Conservation (phyloP, 208 protist species). For the Crithidia mellificae region DNA sequence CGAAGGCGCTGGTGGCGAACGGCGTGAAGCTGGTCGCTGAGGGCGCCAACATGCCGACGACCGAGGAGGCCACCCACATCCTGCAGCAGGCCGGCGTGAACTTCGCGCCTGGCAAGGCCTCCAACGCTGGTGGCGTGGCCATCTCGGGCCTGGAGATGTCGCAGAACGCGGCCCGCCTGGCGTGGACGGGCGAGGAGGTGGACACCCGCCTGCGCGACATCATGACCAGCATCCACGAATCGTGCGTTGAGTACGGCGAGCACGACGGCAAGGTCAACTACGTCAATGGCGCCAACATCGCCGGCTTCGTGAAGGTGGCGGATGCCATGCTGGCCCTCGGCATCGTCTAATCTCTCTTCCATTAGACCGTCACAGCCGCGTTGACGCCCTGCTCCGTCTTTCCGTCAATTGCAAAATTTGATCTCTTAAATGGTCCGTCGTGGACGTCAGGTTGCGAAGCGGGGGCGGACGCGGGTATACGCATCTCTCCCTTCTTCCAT, state of each 20-base stretch:
- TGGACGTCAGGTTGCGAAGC: no score
- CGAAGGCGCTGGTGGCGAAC: conserved; percentile 67
- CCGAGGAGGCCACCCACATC: conserved; percentile 76
- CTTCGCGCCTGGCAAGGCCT: conserved; percentile 92
- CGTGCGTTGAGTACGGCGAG: conserved; percentile 65
- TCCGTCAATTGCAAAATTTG: no score
- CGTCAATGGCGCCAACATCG: conserved; percentile 91
- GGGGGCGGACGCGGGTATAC: no score
- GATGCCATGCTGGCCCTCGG: conserved; percentile 75
- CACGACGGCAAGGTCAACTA: conserved; percentile 60
- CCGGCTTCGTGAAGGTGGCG: conserved; percentile 88
- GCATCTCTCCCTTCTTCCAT: no score
- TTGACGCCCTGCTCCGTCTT: no score
- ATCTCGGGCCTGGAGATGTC: conserved; percentile 95
- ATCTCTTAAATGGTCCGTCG: no score
- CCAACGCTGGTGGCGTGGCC: conserved; percentile 94
- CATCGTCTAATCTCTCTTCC: conserved; percentile 37
- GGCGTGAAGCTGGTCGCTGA: conserved; percentile 85
- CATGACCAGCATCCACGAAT: conserved; percentile 88
- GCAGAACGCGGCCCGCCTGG: conserved; percentile 87
- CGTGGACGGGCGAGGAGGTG: conserved; percentile 89
- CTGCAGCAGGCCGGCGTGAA: conserved; percentile 56
- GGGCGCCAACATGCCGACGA: conserved; percentile 94
- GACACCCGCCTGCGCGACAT: conserved; percentile 84
- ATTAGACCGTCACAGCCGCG: no score